Evolutionary conservation across 371 early-diverging fungal genomes (phyloP), one percentile per base, ranked within the genome.

Genomic region (Actinomortierella wolfii): DNA sequence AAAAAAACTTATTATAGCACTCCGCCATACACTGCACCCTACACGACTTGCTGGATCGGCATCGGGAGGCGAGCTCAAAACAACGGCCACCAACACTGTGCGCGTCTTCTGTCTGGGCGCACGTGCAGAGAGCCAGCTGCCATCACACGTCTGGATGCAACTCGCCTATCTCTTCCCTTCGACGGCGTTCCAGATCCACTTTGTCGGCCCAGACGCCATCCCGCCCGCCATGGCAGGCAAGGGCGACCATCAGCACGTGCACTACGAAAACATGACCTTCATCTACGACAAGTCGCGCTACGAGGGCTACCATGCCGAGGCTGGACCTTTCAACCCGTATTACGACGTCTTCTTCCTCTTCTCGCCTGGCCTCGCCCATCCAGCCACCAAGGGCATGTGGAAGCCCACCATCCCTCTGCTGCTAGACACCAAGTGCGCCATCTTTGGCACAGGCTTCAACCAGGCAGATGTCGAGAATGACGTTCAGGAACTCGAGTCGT

Each of bases 271-370:
- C 24, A 56, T 65, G 59, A 76, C 66, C 20, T 69, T 69, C 51
- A 54, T 76, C 3, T 68, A 69, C 26, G 76, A 76, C 53, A 68
- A 46, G 34, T 65, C 76, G 15, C 69, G 69, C 25, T 65, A 76
- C 25, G 76, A 68, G 54, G 3, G 65, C 5, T 69, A 76, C 26
- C 76, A 68, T 41, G 69, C 76, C 2, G 76, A 68, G 59, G 65
- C 74, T 70, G 79, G 65, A 21, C 87, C 87, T 51, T 93, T 92
- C 61, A 92, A 93, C 68, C 92, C 92, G 44, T 92, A 88, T 58
- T 86, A 84, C 34, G 93, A 92, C 56, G 73, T 91, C 17, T 93
- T 91, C 77, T 92, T 93, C 70, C 56, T 92, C 64, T 93, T 93
- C 77, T 87, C 87, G 21, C 93, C 94, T 13, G 94, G 92, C 24